Evolutionary conservation across 352 stramenopile species (phyloP), one percentile per base, ranked within the genome.

Genomic region (Globisporangium camurandrum): DNA sequence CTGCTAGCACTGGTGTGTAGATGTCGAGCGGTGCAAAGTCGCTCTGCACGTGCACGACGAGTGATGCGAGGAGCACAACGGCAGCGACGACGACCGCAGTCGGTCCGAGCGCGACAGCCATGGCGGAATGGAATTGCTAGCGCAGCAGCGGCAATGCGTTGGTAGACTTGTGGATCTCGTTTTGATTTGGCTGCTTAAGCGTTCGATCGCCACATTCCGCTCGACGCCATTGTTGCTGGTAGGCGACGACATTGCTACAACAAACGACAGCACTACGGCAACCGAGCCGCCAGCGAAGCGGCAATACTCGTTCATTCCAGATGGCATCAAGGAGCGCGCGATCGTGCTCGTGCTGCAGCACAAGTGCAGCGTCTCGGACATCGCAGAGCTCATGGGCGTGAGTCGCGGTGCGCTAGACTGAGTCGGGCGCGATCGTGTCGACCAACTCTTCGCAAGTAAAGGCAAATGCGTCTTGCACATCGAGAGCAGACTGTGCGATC

Each of bases 1-100:
- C 23, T 17, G 12, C 16, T 20, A 16, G 4, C 7, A 48, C 30
- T 2, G 47, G 56, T 6, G 62, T 39, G 43, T 79, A 81, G 12
- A 60, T 58, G 57, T 88, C 73, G 14, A 69, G 7, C 4, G 76
- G 76, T 12, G 17, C 58, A 46, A 86, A 84, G 51, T 81, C 66
- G 51, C 83, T 67, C 28, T 66, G 60, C 2, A 52, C 46, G 54
- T 78, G 70, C 33, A 75, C 31, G n/a, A 56, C 46, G 22, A 76
- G 60, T 51, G 65, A 69, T 22, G 51, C 36, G 14, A 78, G 22
- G 33, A 75, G 31, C 22, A 44, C 54, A 3, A 40, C 31, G 12
- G 59, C 26, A 20, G 40, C 45, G 8, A 42, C 46, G 22, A 50
- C 8, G 20, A 43, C 10, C 3, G 6, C 26, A 22, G 41, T 46